phyloP scores from a whole-genome alignment of 2,329 filamentous ascomycete species.

The Aspergillus sp. region DNA sequence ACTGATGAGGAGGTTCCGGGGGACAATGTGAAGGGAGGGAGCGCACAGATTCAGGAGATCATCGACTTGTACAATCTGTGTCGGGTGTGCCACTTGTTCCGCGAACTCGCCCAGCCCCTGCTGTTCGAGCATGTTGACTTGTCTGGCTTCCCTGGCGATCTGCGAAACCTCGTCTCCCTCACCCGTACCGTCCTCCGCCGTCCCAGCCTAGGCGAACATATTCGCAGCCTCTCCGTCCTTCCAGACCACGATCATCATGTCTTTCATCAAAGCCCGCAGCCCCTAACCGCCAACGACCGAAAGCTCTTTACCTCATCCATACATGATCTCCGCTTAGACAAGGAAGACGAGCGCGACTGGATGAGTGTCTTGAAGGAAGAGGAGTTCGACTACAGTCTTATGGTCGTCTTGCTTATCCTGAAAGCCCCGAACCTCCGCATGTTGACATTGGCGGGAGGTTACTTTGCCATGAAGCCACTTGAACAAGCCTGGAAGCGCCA shows the following conservation, averaged over 20 bases:
- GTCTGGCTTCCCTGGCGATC: slow-evolving; percentile 4
- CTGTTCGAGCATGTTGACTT: slow-evolving; percentile 23
- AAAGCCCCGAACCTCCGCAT: slow-evolving; percentile 24
- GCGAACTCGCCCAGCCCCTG: slow-evolving; percentile 27
- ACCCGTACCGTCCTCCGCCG: slow-evolving; percentile 17
- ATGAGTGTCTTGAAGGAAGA: slow-evolving; percentile 6
- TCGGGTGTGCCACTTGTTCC: slow-evolving; percentile 23
- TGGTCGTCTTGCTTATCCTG: slow-evolving; percentile 20
- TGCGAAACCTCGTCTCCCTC: slow-evolving; percentile 13
- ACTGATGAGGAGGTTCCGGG: background rate
- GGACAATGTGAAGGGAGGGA: background rate
- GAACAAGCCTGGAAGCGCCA: slow-evolving; percentile 13
- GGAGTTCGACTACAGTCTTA: slow-evolving; percentile 13
- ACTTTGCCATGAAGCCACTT: slow-evolving; percentile 9
- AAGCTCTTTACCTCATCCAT: slow-evolving; percentile 13
- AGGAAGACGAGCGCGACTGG: slow-evolving; percentile 22
- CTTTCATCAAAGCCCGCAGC: no score
- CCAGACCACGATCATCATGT: background rate
- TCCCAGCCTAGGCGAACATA: slow-evolving; percentile 22
- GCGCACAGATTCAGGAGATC: background rate
- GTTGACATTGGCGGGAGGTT: slow-evolving; percentile 13
- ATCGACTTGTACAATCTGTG: slow-evolving; percentile 20
- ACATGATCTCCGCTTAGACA: slow-evolving; percentile 13
- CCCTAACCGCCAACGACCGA: slow-evolving; percentile 1
- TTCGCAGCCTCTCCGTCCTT: slow-evolving; percentile 13